Base-by-base conservation (phyloP, 2,329 filamentous ascomycete species). In the Teratosphaeria destructans region DNA sequence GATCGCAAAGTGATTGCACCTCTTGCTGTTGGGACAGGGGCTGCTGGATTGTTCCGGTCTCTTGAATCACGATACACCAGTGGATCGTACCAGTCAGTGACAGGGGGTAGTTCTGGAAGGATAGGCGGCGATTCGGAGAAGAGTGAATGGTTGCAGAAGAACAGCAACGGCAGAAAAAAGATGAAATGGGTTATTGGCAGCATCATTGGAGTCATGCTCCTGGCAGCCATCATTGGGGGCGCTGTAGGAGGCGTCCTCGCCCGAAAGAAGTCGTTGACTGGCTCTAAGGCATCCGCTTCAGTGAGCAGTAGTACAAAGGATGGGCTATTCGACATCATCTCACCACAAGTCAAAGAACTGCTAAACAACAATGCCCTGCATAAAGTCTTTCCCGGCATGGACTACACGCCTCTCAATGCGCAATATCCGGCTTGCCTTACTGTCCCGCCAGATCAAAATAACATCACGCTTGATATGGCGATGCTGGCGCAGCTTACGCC, bases 331-430 rank as follows among this genome's bases (percentile, higher is more conserved):
- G 85, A 86, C 72, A 65, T 69, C 55, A 77, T 93, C 72, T 95
- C 90, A 8, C 66, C 76, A 1, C 88, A 95, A 74, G 95, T 96
- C 75, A 82, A 95, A 77, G 79, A 80, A 3, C 79, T 97, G 14
- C 79, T 96, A 78, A 86, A 88, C 77, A 96, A 96, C 74, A 71
- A 79, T 0, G 76, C 91, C 63, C 80, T 97, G 27, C 90, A 96
- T 80, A 95, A 90, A 73, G 90, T 97, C 2, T 97, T 97, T 73
- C 89, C 91, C 0, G 93, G 91, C 29, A 89, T 97, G 76, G 93
- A 96, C 75, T 97, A 97, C 72, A 97, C 93, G 0, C 91, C 93
- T 0, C 82, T 94, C 73, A 91, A 95, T 71, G 85, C 90, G 0
- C 92, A 96, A 73, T 96, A 93, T 67, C 93, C 93, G 2, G 86